Conservation (phyloP, 352 stramenopile species). For the Phytophthora capsici region DNA sequence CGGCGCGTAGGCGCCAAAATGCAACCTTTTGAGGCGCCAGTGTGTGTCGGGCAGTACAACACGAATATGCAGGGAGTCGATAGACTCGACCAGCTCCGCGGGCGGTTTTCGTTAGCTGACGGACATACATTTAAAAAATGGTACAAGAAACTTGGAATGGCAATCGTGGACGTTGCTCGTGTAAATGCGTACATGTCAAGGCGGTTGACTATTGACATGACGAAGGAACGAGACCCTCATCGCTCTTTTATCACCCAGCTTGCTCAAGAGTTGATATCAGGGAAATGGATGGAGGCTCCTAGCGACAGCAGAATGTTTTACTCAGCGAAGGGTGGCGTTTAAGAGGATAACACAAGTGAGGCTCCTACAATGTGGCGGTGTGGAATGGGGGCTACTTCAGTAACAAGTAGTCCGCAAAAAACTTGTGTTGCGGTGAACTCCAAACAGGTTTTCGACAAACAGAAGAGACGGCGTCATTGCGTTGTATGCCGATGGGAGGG, state of each 20-base stretch:
- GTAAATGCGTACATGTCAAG: slow-evolving; percentile 33
- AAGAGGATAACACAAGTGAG: too few relatives aligned
- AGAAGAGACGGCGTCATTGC: slow-evolving; percentile 13
- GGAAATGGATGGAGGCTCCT: slow-evolving; percentile 25
- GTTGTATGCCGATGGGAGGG: slow-evolving; percentile 24
- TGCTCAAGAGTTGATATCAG: slow-evolving; percentile 18
- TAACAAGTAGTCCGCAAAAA: slow-evolving; percentile 6
- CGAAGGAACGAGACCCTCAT: slow-evolving; percentile 22
- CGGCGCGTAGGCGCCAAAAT: slow-evolving; percentile 15
- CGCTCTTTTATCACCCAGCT: slow-evolving; percentile 25
- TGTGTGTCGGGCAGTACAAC: slow-evolving; percentile 38
- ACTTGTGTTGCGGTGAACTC: slow-evolving; percentile 2
- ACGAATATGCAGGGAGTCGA: too few relatives aligned
- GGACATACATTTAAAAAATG: slow-evolving; percentile 38
- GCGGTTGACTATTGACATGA: slow-evolving; percentile 1
- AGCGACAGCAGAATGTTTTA: slow-evolving; percentile 9
- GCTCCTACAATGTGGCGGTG: too few relatives aligned
- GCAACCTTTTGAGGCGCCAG: slow-evolving; percentile 19
- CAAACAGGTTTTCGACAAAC: slow-evolving; percentile 19
- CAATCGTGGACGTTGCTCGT: slow-evolving; percentile 31
- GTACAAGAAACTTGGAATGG: slow-evolving; percentile 37
- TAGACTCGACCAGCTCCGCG: slow-evolving; percentile 30
- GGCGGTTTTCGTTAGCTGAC: slow-evolving; percentile 30
- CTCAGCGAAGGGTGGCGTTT: too few relatives aligned
- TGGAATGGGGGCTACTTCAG: background rate